Evolutionary conservation across 2,329 filamentous ascomycete species (phyloP).

Genomic region (Emericellopsis cladophorae): DNA sequence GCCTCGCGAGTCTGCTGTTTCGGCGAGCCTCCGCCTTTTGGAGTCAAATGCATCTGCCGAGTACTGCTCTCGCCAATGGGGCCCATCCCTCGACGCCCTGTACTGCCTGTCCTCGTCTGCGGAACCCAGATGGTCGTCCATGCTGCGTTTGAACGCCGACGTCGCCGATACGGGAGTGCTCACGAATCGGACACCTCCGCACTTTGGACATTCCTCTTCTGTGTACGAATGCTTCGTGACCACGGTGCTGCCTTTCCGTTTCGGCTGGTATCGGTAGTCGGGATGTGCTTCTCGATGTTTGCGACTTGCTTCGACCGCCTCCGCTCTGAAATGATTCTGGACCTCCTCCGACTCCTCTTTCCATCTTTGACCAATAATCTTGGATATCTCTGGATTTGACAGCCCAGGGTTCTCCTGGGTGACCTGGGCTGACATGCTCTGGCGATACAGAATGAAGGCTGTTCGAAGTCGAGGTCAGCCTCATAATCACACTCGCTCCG

Average conservation of each 20-base stretch:
- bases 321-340: conserved; percentile 76
- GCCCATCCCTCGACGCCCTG: no score
- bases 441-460: conserved; percentile 97
- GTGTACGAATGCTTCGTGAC: conserved; percentile 15
- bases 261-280: conserved; percentile 87
- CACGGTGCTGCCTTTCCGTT: conserved; percentile 27
- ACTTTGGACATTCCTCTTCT: conserved; percentile 53
- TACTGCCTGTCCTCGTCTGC: no score
- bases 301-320: conserved; percentile 87
- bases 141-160: no score
- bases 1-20: no score
- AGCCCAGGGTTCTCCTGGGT: conserved; percentile 76
- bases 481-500: neutral
- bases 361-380: conserved; percentile 94
- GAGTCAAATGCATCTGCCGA: no score
- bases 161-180: neutral
- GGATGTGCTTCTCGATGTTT: conserved; percentile 85
- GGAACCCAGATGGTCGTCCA: no score
- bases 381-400: conserved; percentile 91
- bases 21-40: no score
- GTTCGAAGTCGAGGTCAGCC: conserved; percentile 7
- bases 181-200: conserved; percentile 37
- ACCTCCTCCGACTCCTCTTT: conserved; percentile 58
- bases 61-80: no score
- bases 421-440: conserved; percentile 77